phyloP scores from a whole-genome alignment of 345 rosid genomes.

The Barbarea vulgaris region DNA sequence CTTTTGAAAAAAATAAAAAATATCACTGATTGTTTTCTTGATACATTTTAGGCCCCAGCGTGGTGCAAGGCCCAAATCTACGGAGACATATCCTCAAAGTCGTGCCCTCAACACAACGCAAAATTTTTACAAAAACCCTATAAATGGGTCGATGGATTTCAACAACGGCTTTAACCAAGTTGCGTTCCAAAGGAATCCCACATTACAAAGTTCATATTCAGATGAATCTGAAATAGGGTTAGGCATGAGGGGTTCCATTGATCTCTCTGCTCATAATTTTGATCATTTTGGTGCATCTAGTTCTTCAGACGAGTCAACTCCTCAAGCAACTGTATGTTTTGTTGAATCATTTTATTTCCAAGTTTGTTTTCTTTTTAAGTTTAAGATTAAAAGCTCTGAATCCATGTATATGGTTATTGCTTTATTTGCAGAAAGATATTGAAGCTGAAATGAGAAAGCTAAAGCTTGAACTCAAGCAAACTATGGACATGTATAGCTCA shows the following conservation, averaged over 20 bases:
- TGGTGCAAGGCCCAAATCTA: constrained; percentile 1
- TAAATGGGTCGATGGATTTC: constrained; percentile 25
- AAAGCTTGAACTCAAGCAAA: constrained; percentile 80
- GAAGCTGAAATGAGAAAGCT: constrained; percentile 87
- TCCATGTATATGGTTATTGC: not conserved
- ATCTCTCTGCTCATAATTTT: constrained; percentile 25
- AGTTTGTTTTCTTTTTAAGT: not conserved
- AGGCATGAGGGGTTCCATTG: constrained; percentile 15
- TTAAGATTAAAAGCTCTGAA: not conserved
- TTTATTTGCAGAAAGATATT: constrained; percentile 52
- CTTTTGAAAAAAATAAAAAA: not conserved
- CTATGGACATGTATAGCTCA: constrained; percentile 81
- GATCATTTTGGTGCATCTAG: constrained; percentile 35
- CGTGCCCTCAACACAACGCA: not conserved
- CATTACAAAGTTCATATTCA: constrained; percentile 19
- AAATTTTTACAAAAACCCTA: not conserved
- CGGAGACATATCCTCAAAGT: constrained; percentile 23
- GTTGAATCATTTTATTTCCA: not conserved
- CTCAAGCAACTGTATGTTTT: constrained; percentile 45
- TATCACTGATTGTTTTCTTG: not conserved
- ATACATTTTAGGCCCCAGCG: constrained; percentile 20
- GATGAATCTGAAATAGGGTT: constrained; percentile 25
- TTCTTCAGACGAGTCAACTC: constrained; percentile 37
- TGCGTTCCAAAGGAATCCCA: constrained; percentile 26
- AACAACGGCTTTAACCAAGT: constrained; percentile 26